Evolutionary conservation across 176 grass and related monocot species (phyloP).

Genomic region (Rhipidocladum racemiflorum): DNA sequence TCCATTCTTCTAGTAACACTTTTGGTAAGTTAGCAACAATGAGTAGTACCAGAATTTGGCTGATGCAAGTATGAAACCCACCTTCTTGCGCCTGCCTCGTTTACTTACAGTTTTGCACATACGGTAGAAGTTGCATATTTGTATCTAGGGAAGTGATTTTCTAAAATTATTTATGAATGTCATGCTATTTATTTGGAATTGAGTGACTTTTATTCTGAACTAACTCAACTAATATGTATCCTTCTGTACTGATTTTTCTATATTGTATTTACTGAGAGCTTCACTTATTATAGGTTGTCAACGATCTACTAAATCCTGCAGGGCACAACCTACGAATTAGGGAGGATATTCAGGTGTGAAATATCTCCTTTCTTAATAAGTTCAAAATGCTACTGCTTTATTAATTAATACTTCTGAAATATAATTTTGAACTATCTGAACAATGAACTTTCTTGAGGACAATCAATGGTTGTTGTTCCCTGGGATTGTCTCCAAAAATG

Average conservation of each 20-base stretch:
- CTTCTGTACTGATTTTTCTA: slow-evolving; percentile 4
- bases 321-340: slow-evolving; percentile 94
- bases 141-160: not conserved
- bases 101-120: slow-evolving; percentile 9
- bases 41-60: not conserved
- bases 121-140: slow-evolving; percentile 12
- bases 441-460: not conserved
- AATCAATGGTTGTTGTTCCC: not conserved
- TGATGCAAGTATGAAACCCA: not conserved
- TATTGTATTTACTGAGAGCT: slow-evolving; percentile 28
- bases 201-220: slow-evolving; percentile 4
- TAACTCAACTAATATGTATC: not conserved
- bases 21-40: not conserved
- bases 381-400: not conserved
- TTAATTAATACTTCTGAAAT: not conserved
- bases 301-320: slow-evolving; percentile 97
- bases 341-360: slow-evolving; percentile 84
- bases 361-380: slow-evolving; percentile 20
- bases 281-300: slow-evolving; percentile 65
- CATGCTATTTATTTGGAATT: slow-evolving; percentile 12
- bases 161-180: slow-evolving; percentile 16
- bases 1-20: not conserved
- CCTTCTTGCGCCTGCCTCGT: not conserved
- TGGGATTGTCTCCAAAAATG: not conserved
- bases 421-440: slow-evolving; percentile 2